These are phyloP conservation scores for Pisolithus marmoratus DNA, from an alignment of 768 basidiomycete species.

Conservation along the genomic window DNA sequence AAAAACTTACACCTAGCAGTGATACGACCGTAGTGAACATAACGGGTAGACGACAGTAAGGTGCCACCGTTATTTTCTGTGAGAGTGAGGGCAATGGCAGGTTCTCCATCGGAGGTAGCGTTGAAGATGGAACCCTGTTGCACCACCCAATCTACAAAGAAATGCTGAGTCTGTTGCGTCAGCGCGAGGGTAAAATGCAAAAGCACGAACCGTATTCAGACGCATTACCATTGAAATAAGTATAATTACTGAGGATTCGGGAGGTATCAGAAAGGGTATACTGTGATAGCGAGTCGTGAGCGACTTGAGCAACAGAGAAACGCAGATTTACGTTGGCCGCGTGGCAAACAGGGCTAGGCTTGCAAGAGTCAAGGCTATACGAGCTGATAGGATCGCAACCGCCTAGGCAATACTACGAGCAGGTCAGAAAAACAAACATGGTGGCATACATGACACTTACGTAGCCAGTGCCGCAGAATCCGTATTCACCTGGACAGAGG, in stretches of 20 bases:
- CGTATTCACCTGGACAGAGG: constrained; percentile 39
- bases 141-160: constrained; percentile 59
- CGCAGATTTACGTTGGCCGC: constrained; percentile 43
- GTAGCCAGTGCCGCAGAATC: constrained; percentile 44
- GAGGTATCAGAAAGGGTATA: constrained; percentile 60
- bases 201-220: constrained; percentile 50
- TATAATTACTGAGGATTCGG: constrained; percentile 59
- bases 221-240: constrained; percentile 70
- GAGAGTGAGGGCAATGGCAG: constrained; percentile 63
- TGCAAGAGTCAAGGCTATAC: constrained; percentile 56
- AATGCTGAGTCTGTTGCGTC: not conserved
- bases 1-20: constrained; percentile 48
- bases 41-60: constrained; percentile 71
- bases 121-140: constrained; percentile 63
- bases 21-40: constrained; percentile 76
- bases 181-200: not conserved
- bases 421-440: constrained; percentile 7
- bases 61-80: constrained; percentile 72
- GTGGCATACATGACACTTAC: constrained; percentile 20
- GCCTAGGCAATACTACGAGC: constrained; percentile 65
- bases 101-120: constrained; percentile 48
- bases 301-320: not conserved
- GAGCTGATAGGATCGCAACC: constrained; percentile 84
- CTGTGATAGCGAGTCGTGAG: constrained; percentile 27
- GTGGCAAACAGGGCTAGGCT: constrained; percentile 67